Base-by-base conservation (phyloP, 2,329 filamentous ascomycete species). In the Cyanodermella asteris region DNA sequence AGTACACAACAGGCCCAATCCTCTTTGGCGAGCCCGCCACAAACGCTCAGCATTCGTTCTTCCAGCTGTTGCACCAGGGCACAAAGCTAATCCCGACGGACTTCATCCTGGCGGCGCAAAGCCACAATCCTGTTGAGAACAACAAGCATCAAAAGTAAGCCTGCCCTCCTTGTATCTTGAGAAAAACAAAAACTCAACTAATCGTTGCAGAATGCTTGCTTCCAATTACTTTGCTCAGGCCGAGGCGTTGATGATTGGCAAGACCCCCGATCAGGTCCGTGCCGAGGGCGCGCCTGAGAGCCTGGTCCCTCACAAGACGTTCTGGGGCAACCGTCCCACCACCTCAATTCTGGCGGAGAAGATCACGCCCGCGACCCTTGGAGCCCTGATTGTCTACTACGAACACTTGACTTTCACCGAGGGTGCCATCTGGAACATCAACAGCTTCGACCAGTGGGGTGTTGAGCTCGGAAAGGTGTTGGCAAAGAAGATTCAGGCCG, bases 11-110 rank as follows among this genome's bases (percentile, higher is more conserved):
- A 18, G 84, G 87, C 24, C 69, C 87, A 27, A 84, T 97, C 46
- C 61, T 97, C 34, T 97, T 97, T 47, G 87, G 87, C 45, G 87
- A 97, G 63, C 87, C 87, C 27, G 90, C 81, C 54, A 97, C 87
- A 50, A 97, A 97, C 49, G 87, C 87, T 22, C 87, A 97, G 61
- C 87, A 97, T 67, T 94, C 87, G 32, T 97, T 97, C 72, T 97
- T 91, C 73, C 87, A 97, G 65, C 73, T 97, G 23, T 71, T 97
- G 31, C 87, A 97, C 64, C 87, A 97, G 55, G 87, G 87, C 43
- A 97, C 87, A 41, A 94, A 94, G 68, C 72, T 97, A 44, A 94
- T 97, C 47, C 87, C 87, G 10, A 74, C 84, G 39, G 87, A 97
- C 56, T 97, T 97, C 61, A 90, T 97, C 56, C 61, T 97, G 40